phyloP scores from a whole-genome alignment of 352 stramenopile genomes.

The Thraustochytrium sp. region DNA sequence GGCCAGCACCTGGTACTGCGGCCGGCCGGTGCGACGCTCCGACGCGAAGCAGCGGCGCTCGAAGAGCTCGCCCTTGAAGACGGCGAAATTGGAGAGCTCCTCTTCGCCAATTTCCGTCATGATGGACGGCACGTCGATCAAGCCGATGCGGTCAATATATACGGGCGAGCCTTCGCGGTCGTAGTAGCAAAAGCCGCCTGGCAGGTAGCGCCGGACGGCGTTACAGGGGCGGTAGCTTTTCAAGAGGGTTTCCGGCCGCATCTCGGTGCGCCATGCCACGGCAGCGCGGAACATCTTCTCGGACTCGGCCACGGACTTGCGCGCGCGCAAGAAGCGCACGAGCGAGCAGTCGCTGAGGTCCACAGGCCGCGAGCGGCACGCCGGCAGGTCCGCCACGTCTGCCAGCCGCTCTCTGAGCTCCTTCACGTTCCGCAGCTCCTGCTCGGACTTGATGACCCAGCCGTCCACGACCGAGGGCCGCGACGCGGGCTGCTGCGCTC shows the following conservation, averaged over 20 bases:
- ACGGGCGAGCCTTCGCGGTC: background rate
- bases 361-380: background rate
- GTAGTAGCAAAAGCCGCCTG: background rate
- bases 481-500: background rate
- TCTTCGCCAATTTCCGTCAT: constrained; percentile 1
- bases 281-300: constrained; percentile 35
- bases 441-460: constrained; percentile 28
- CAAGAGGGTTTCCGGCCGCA: background rate
- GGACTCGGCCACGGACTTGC: constrained; percentile 11
- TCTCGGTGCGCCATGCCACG: background rate
- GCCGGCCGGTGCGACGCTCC: background rate
- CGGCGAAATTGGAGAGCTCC: background rate
- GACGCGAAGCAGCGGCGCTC: background rate
- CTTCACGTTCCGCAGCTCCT: background rate
- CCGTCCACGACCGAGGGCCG: background rate
- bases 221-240: background rate
- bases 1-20: constrained; percentile 18
- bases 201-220: background rate
- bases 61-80: background rate
- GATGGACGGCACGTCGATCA: background rate
- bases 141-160: constrained; percentile 11
- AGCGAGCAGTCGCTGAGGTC: constrained; percentile 28
- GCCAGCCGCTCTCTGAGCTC: constrained; percentile 1
- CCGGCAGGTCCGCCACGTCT: background rate
- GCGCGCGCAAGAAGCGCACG: constrained; percentile 37